Conservation (phyloP, 371 early-diverging fungal genomes). For the Quaeritorhiza haematococci region DNA sequence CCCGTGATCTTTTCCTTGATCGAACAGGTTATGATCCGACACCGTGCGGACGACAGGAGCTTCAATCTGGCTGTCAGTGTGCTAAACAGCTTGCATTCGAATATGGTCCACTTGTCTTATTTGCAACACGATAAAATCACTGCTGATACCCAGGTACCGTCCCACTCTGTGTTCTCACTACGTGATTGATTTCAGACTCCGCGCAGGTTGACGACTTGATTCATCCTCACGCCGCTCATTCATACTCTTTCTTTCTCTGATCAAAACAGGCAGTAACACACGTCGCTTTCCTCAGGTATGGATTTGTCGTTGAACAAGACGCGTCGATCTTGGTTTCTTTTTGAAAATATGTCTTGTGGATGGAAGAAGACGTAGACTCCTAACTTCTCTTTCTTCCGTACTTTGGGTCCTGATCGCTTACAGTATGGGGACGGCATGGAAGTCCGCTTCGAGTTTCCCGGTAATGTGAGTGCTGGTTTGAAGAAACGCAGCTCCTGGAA, state of each 20-base stretch:
- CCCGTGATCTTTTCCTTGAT: neutral
- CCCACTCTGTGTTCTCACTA: too few relatives aligned
- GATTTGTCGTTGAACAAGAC: too few relatives aligned
- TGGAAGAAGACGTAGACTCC: neutral
- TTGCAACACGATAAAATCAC: slow-evolving; percentile 92
- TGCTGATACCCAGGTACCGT: slow-evolving; percentile 97
- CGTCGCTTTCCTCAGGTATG: slow-evolving; percentile 79
- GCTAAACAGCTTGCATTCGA: slow-evolving; percentile 68
- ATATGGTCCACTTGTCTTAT: slow-evolving; percentile 70
- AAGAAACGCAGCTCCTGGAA: neutral
- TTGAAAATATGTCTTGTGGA: too few relatives aligned
- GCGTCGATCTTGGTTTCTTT: too few relatives aligned
- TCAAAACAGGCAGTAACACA: slow-evolving; percentile 96
- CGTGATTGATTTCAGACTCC: too few relatives aligned
- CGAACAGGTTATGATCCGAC: slow-evolving; percentile 65
- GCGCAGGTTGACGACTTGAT: too few relatives aligned
- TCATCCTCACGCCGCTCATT: too few relatives aligned
- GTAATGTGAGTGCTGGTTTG: slow-evolving; percentile 40
- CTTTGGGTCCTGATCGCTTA: too few relatives aligned
- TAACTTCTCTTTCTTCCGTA: slow-evolving; percentile 1
- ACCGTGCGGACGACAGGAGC: slow-evolving; percentile 60
- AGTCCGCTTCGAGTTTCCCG: slow-evolving; percentile 68
- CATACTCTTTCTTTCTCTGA: too few relatives aligned
- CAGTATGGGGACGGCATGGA: slow-evolving; percentile 95
- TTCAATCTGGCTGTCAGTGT: slow-evolving; percentile 59